Base-by-base conservation (phyloP, 176 grass and related monocot species). In the Zizania latifolia region DNA sequence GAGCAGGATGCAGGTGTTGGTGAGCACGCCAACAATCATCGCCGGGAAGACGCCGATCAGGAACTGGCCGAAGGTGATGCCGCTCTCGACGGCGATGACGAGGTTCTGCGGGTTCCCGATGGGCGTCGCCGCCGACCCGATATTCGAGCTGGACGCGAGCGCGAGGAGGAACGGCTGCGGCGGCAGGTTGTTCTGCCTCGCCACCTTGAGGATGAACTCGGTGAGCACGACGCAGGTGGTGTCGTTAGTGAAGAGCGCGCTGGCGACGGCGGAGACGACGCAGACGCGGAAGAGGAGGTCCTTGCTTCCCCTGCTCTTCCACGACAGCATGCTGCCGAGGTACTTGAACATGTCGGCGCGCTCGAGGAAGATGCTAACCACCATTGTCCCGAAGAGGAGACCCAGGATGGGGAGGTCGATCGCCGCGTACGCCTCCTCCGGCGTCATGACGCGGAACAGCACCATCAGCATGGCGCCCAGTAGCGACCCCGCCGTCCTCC, bases 81-180 rank as follows among this genome's bases (percentile, higher is more conserved):
- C 70, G 78, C 95, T 94, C 35, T 86, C 77, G 24, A 88, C 86
- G 51, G 95, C 95, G 70, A 99, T 99, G 51, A 99, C 92, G 17
- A 99, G 79, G 84, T 99, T 99, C 81, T 99, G 95, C 36, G 95
- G 95, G 84, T 99, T 99, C 1, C 95, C 95, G 70, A 99, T 99
- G 8, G 95, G 95, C 14, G 95, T 99, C 0, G 89, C 79, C 5
- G 95, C 37, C 0, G 95, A 99, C 1, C 95, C 95, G 48, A 99
- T 94, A 82, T 99, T 99, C 35, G 95, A 86, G 74, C 95, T 99
- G 35, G 91, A 92, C 0, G 95, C 95, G 7, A 99, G 86, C 1
- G 91, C 95, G 1, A 99, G 90, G 23, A 99, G 92, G 71, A 95
- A 99, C 0, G 96, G 96, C 85, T 99, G 92, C 44, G 96, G 85